Evolutionary conservation across 768 basidiomycete genomes (phyloP).

Genomic region (Aureoboletus auriporus): DNA sequence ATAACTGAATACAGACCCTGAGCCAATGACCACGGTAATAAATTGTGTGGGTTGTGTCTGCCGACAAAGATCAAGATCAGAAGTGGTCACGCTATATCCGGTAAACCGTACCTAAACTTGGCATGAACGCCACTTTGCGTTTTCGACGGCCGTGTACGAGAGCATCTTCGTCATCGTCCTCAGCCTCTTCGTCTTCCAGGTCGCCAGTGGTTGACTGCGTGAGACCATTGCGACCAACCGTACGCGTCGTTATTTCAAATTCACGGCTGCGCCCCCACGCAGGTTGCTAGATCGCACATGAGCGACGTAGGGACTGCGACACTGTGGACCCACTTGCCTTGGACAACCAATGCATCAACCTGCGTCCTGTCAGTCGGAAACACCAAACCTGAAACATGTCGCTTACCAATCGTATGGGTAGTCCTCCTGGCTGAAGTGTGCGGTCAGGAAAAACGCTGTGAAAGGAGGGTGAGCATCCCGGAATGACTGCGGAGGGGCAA

Average conservation of each 20-base stretch:
- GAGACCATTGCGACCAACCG: conserved; percentile 59
- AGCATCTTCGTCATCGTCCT: conserved; percentile 51
- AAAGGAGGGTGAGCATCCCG: conserved; percentile 7
- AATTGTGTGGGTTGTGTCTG: conserved; percentile 85
- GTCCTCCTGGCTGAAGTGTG: conserved; percentile 85
- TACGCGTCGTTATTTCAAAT: conserved; percentile 85
- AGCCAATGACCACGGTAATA: conserved; percentile 90
- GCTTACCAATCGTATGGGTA: conserved; percentile 81
- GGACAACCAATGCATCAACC: conserved; percentile 87
- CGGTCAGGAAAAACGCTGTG: conserved; percentile 83
- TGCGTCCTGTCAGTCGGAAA: conserved; percentile 25
- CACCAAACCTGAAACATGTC: neutral
- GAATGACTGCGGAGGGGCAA: neutral
- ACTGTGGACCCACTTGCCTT: conserved; percentile 46
- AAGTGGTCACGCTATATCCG: conserved; percentile 7
- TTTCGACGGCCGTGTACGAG: conserved; percentile 67
- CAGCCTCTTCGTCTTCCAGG: conserved; percentile 68
- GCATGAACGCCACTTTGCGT: conserved; percentile 81
- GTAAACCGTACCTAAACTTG: conserved; percentile 62
- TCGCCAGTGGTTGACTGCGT: conserved; percentile 70
- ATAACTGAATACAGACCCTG: conserved; percentile 45
- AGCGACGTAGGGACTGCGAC: conserved; percentile 10
- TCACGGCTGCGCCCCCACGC: conserved; percentile 86
- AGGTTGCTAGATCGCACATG: conserved; percentile 59
- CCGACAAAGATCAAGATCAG: conserved; percentile 8